Conservation (phyloP, 1,139 yeast species). For the Scheffersomyces segobiensis region DNA sequence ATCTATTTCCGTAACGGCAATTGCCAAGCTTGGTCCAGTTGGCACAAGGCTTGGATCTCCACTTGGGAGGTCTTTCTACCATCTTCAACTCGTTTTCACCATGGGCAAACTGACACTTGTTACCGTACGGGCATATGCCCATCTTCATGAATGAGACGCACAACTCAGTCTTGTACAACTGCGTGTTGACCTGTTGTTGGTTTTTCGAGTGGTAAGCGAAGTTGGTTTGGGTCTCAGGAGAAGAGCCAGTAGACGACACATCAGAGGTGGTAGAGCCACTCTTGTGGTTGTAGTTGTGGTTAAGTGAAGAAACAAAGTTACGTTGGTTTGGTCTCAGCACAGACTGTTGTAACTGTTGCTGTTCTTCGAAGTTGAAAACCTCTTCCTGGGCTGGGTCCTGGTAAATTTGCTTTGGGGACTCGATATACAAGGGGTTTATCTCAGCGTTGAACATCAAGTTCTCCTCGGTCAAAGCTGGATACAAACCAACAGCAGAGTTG, state of each 20-base stretch:
- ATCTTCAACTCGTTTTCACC: slow-evolving; percentile 75
- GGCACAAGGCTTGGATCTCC: slow-evolving; percentile 90
- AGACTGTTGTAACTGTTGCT: slow-evolving; percentile 13
- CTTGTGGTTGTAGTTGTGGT: slow-evolving; percentile 7
- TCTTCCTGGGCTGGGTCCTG: slow-evolving; percentile 19
- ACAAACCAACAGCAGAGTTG: slow-evolving; percentile 1
- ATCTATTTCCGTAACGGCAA: slow-evolving; percentile 87
- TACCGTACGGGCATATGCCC: slow-evolving; percentile 83
- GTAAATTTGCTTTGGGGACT: slow-evolving; percentile 7
- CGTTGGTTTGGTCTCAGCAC: neutral
- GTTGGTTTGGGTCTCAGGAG: neutral
- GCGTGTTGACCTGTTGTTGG: slow-evolving; percentile 52
- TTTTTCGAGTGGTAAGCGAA: slow-evolving; percentile 1
- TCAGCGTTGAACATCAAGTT: slow-evolving; percentile 15
- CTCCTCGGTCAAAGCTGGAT: slow-evolving; percentile 23
- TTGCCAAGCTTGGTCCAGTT: slow-evolving; percentile 83
- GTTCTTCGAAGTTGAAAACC: slow-evolving; percentile 26
- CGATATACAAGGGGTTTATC: slow-evolving; percentile 3
- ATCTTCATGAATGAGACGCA: slow-evolving; percentile 77
- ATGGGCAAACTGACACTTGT: slow-evolving; percentile 93
- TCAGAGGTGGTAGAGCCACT: neutral
- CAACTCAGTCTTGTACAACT: slow-evolving; percentile 84
- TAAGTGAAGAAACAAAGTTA: slow-evolving; percentile 1
- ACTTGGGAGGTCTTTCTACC: slow-evolving; percentile 77
- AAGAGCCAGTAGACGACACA: neutral